phyloP scores from a whole-genome alignment of 2,329 filamentous ascomycete species.

The Aspergillus versicolor region DNA sequence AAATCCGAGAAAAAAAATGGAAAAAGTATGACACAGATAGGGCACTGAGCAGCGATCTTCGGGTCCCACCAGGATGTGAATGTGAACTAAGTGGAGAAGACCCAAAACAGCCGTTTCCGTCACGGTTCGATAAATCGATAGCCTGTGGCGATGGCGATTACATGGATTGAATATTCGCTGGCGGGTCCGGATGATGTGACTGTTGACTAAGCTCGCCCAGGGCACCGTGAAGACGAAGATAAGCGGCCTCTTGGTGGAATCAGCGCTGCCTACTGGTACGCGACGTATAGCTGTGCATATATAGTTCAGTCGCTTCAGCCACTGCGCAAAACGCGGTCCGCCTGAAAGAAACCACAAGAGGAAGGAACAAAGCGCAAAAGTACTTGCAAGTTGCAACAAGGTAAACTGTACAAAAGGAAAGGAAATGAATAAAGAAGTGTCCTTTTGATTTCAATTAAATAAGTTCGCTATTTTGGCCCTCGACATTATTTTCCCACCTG shows the following conservation, averaged over 20 bases:
- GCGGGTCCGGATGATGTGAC: slow-evolving; percentile 16
- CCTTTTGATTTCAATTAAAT: neutral
- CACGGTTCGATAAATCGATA: slow-evolving; percentile 5
- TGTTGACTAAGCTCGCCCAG: slow-evolving; percentile 23
- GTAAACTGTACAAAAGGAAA: neutral
- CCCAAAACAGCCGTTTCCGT: slow-evolving; percentile 31
- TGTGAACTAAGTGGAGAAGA: slow-evolving; percentile 13
- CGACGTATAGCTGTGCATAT: neutral
- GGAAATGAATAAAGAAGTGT: neutral
- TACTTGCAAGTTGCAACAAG: too few relatives aligned
- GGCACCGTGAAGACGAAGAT: slow-evolving; percentile 1
- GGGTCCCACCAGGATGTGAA: slow-evolving; percentile 31
- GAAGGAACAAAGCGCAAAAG: neutral
- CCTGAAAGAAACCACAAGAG: neutral
- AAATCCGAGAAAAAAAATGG: slow-evolving; percentile 9
- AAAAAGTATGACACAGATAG: slow-evolving; percentile 22
- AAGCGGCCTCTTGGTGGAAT: neutral
- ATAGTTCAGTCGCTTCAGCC: too few relatives aligned
- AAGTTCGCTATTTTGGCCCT: neutral
- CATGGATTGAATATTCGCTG: neutral
- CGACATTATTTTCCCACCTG: slow-evolving; percentile 7
- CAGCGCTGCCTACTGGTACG: neutral
- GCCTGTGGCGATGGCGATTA: slow-evolving; percentile 3
- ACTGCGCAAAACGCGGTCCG: neutral
- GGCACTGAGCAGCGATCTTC: slow-evolving; percentile 36